phyloP scores from a whole-genome alignment of 208 protist species.

The Trypanosoma cruzi region DNA sequence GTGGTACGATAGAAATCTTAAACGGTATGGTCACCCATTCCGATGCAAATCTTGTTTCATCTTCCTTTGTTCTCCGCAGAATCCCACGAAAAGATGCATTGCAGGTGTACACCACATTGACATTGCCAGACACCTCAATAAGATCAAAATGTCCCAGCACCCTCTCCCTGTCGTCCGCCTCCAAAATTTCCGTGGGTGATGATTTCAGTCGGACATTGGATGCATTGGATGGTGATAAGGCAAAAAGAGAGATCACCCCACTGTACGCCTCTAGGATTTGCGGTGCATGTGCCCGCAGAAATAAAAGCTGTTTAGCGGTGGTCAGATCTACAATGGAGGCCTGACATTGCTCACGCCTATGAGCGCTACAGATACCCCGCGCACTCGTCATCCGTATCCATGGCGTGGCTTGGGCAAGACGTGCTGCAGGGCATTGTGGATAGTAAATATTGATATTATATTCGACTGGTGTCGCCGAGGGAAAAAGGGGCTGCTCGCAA shows the following conservation, averaged over 20 bases:
- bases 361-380: slow-evolving; percentile 15
- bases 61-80: not conserved
- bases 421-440: slow-evolving; percentile 20
- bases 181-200: not conserved
- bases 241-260: slow-evolving; percentile 31
- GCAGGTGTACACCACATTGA: slow-evolving; percentile 20
- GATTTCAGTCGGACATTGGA: not conserved
- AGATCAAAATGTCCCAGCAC: slow-evolving; percentile 23
- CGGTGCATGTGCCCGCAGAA: slow-evolving; percentile 16
- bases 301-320: slow-evolving; percentile 15
- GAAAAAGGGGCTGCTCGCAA: slow-evolving; percentile 90
- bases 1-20: slow-evolving; percentile 36
- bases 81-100: not conserved
- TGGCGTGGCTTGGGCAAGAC: not conserved
- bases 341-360: not conserved
- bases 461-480: slow-evolving; percentile 64
- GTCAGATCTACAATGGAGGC: not conserved
- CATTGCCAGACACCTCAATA: slow-evolving; percentile 22
- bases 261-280: slow-evolving; percentile 15
- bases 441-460: slow-evolving; percentile 93
- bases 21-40: slow-evolving; percentile 38
- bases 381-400: slow-evolving; percentile 12
- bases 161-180: not conserved
- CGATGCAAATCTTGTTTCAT: not conserved
- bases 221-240: slow-evolving; percentile 27